Conservation (phyloP, 2,329 filamentous ascomycete species). For the Stachybotrys echinatus region DNA sequence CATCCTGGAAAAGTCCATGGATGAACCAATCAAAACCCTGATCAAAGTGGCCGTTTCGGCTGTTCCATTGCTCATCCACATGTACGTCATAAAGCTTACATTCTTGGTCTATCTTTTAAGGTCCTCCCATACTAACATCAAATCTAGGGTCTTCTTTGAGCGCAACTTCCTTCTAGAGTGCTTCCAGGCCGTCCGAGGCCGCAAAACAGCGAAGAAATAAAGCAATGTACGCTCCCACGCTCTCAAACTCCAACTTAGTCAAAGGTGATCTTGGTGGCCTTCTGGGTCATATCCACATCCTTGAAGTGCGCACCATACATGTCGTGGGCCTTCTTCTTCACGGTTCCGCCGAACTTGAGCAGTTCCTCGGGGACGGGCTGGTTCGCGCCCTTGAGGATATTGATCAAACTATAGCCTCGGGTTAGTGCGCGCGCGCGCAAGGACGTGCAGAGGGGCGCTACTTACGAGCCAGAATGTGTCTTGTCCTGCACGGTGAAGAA, state of each 20-base stretch:
- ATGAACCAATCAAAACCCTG: slow-evolving; percentile 26
- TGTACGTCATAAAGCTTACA: slow-evolving; percentile 48
- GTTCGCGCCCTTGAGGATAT: slow-evolving; percentile 88
- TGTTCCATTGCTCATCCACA: slow-evolving; percentile 44
- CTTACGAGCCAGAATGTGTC: slow-evolving; percentile 79
- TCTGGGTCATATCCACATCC: slow-evolving; percentile 76
- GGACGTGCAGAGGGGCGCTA: slow-evolving; percentile 18
- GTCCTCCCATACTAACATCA: slow-evolving; percentile 17
- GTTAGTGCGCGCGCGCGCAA: slow-evolving; percentile 8
- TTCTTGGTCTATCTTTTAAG: slow-evolving; percentile 10
- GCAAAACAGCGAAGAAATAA: slow-evolving; percentile 23
- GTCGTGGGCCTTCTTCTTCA: slow-evolving; percentile 98
- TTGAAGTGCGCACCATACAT: slow-evolving; percentile 96
- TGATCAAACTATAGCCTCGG: slow-evolving; percentile 66
- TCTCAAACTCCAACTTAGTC: slow-evolving; percentile 40
- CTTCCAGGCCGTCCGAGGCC: slow-evolving; percentile 36
- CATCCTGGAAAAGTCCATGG: slow-evolving; percentile 14
- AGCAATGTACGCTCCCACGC: neutral
- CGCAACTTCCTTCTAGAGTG: slow-evolving; percentile 47
- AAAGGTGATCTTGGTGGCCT: slow-evolving; percentile 89
- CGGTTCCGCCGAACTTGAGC: slow-evolving; percentile 93
- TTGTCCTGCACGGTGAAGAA: slow-evolving; percentile 96
- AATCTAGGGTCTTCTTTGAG: slow-evolving; percentile 46
- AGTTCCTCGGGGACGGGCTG: slow-evolving; percentile 87
- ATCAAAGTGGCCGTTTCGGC: slow-evolving; percentile 45